Evolutionary conservation across 2,329 filamentous ascomycete species (phyloP), one percentile per base, ranked within the genome.

Genomic region (Aspergillus sp.): DNA sequence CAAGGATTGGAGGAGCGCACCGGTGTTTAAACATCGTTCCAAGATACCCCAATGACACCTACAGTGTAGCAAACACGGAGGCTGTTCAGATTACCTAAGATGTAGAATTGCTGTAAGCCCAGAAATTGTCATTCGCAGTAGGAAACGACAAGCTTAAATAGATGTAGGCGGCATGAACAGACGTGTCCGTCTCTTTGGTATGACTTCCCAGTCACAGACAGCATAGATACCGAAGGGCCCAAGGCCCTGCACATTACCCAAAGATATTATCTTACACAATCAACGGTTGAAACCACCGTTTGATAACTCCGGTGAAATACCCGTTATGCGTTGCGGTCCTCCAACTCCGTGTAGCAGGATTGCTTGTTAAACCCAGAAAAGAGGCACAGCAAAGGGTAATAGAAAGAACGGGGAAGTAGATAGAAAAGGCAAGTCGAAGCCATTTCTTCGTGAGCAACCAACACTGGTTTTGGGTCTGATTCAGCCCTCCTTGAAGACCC

Each of bases 401-500:
- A 21, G 16, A 41, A 47, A 32, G 32, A n/a, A n/a, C 25, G 4
- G 36, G 14, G 29, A 45, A n/a, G 32, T 23, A 47, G 43, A 43
- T 51, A 45, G 32, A 34, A 25, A 45, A 41, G 45, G 20, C 10
- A 43, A 29, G 5, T 25, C 14, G 9, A 44, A 45, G 21, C 17
- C 32, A 13, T 21, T 20, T 21, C 2, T 42, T 16, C n/a, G 21
- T 42, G 5, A 10, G 16, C 17, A 14, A 2, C 17, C 16, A 10
- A 23, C 40, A 42, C n/a, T 13, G 19, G 14, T 17, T 42, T 5
- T 32, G 43, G 31, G 23, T 20, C 31, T 10, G 13, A 47, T 29
- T 64, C 54, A 63, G 44, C 45, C 58, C 21, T 72, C 68, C 50
- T 69, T 72, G 52, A 73, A 73, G 32, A 72, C 69, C 46, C 71